Base-by-base conservation (phyloP, 768 basidiomycete genomes). In the Coprinellus micaceus region DNA sequence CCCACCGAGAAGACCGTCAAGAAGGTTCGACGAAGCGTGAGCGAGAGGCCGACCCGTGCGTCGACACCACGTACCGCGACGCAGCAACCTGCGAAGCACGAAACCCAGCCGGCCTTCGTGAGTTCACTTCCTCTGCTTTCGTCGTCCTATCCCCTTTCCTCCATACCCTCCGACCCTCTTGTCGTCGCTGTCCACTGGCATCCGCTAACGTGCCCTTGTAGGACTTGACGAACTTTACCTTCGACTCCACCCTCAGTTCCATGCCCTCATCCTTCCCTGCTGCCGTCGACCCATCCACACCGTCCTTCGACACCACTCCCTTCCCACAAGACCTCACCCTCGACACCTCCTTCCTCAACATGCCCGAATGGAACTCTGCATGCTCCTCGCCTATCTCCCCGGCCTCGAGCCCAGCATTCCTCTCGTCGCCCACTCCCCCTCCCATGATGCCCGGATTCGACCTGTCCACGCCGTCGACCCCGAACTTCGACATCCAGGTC, bases 331-430 rank as follows among this genome's bases (percentile, higher is more conserved):
- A 66, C 5, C 67, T 81, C 43, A 73, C 74, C 25, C 67, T 80
- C 60, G 71, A 80, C 58, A 75, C 73, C 22, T 59, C 71, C 5
- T 79, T 71, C 64, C 61, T 33, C 17, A 44, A 40, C 47, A 52
- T 72, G 58, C 62, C 71, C 48, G 73, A 74, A 39, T 82, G 80
- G 80, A 71, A 72, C 9, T 69, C n/a, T n/a, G n/a, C 74, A 22
- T 72, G 70, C 44, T 74, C 79, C 4, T 77, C 78, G 2, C 76
- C 81, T 0, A 63, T 72, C 24, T 73, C 77, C 2, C 79, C 81
- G 1, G 57, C 70, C 4, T n/a, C 54, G 3, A 77, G 79, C 4
- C 77, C 79, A 5, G 64, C 67, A 43, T 76, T 69, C 61, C 55
- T 69, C 46, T 52, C 60, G 36, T 64, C 60, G n/a, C 63, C 64